Evolutionary conservation across 164 flowering plant genomes (phyloP).

Genomic region (Vitis cinerea): DNA sequence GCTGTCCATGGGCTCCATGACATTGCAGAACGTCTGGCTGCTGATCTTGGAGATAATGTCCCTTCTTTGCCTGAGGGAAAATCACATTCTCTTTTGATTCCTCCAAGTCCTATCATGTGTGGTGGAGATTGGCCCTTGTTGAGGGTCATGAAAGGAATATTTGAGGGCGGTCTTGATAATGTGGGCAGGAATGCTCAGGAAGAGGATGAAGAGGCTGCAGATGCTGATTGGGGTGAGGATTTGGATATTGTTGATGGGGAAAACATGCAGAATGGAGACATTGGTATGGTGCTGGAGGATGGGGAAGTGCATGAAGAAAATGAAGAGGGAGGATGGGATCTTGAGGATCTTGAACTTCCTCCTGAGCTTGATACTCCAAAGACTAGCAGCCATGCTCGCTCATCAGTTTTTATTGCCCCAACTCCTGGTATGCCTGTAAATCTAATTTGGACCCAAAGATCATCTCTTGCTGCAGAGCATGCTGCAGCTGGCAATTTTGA

Average conservation of each 20-base stretch:
- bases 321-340: constrained; percentile 58
- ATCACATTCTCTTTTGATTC: constrained; percentile 63
- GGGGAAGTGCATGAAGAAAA: constrained; percentile 59
- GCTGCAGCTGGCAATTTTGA: constrained; percentile 91
- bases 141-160: constrained; percentile 79
- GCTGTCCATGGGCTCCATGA: constrained; percentile 74
- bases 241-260: constrained; percentile 69
- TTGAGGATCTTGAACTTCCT: constrained; percentile 43
- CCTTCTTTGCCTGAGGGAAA: constrained; percentile 52
- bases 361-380: constrained; percentile 48
- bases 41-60: constrained; percentile 62
- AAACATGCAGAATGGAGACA: constrained; percentile 59
- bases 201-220: constrained; percentile 69
- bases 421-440: constrained; percentile 80
- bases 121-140: constrained; percentile 61
- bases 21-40: constrained; percentile 62
- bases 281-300: constrained; percentile 44
- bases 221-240: constrained; percentile 81
- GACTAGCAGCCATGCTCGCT: constrained; percentile 39
- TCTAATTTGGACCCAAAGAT: constrained; percentile 80
- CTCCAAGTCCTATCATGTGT: constrained; percentile 68
- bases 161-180: constrained; percentile 76
- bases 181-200: constrained; percentile 40
- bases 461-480: constrained; percentile 92
- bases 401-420: constrained; percentile 69